Percentiles rank a stretch among this genome's conserved stretches.
These are phyloP conservation scores for Nakazawaea siamensis DNA, from an alignment of 805 yeast genomes.

Conservation along the genomic window DNA sequence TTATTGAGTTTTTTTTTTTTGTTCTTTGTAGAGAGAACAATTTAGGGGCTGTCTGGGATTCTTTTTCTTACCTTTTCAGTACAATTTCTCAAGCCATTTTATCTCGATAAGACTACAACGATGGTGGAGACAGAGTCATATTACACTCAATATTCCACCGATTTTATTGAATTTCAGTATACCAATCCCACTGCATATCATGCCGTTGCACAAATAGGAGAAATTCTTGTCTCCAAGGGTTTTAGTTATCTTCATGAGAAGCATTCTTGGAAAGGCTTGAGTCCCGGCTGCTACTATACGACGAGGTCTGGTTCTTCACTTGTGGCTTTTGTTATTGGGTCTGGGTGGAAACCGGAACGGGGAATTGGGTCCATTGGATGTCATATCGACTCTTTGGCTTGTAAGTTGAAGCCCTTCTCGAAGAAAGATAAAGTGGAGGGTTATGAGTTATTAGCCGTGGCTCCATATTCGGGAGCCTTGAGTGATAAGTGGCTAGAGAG, in stretches of 20 bases:
- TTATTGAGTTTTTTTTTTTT: too few relatives aligned
- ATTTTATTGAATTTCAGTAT: conserved; percentile 64
- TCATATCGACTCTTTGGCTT: conserved; percentile 67
- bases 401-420: conserved; percentile 65
- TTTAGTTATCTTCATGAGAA: conserved; percentile 64
- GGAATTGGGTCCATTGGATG: conserved; percentile 68
- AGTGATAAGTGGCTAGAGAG: conserved; percentile 71
- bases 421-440: conserved; percentile 57
- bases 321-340: conserved; percentile 64
- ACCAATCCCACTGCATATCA: conserved; percentile 70
- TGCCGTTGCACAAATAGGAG: conserved; percentile 45
- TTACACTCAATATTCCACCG: conserved; percentile 15
- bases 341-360: conserved; percentile 50
- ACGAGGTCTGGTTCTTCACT: conserved; percentile 60
- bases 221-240: conserved; percentile 45
- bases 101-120: too few relatives aligned
- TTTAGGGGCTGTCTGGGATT: too few relatives aligned
- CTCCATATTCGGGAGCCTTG: conserved; percentile 74
- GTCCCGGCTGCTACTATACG: conserved; percentile 55
- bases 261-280: conserved; percentile 36
- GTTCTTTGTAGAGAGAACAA: too few relatives aligned
- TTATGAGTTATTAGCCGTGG: conserved; percentile 70
- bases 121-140: too few relatives aligned
- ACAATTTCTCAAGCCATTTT: too few relatives aligned
- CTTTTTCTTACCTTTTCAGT: too few relatives aligned